Conservation (phyloP, 441 rosid genomes). For the Omphalea diandra region DNA sequence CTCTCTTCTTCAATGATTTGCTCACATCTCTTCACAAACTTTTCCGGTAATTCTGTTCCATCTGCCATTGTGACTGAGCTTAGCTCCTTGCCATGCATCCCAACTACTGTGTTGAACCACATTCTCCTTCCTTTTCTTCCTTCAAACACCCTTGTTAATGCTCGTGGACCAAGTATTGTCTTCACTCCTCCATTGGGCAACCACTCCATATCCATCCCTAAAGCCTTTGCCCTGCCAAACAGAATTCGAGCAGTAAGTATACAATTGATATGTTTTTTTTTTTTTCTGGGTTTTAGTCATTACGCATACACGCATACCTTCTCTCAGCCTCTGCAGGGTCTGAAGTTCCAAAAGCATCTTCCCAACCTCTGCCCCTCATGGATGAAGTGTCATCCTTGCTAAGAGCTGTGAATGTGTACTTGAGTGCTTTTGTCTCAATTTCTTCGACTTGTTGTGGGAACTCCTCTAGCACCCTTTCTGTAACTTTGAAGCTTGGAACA, state of each 20-base stretch:
- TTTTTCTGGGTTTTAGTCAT: not conserved
- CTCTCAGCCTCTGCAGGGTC: conserved; percentile 49
- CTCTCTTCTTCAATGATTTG: conserved; percentile 72
- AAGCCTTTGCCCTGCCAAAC: conserved; percentile 37
- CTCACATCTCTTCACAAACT: conserved; percentile 51
- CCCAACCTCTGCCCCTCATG: conserved; percentile 70
- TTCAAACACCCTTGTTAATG: conserved; percentile 54
- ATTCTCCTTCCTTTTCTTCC: conserved; percentile 66
- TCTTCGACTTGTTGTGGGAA: conserved; percentile 53
- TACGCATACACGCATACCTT: conserved; percentile 31
- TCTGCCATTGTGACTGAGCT: conserved; percentile 62
- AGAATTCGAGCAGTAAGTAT: too few species aligned
- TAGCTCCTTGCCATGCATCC: conserved; percentile 60
- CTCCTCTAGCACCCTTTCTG: conserved; percentile 48
- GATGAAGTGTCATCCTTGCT: conserved; percentile 42
- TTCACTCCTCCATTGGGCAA: conserved; percentile 48
- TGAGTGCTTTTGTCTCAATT: conserved; percentile 56
- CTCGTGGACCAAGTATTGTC: conserved; percentile 40
- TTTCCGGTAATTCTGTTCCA: conserved; percentile 48
- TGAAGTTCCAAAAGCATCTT: conserved; percentile 54
- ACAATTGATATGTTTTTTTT: too few species aligned
- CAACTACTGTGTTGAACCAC: conserved; percentile 70
- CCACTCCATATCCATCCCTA: conserved; percentile 69
- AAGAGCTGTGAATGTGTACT: conserved; percentile 44
- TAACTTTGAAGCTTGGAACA: conserved; percentile 56